Percentiles rank a stretch among this genome's conserved stretches.
phyloP scores from a whole-genome alignment of 169 alveolate species.

The Blepharisma undulans region DNA sequence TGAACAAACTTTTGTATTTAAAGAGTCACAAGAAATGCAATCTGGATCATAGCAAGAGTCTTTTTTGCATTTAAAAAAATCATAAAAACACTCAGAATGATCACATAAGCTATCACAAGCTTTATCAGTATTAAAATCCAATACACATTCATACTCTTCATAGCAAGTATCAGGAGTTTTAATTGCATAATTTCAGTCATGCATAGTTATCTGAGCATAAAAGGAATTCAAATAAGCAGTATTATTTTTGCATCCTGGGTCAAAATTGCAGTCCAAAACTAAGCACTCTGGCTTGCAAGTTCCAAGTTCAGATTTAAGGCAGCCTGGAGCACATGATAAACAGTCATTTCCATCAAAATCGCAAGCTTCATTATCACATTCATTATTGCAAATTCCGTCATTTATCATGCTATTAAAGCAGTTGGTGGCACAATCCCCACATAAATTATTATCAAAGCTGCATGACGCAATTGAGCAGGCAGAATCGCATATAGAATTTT shows the following conservation, averaged over 20 bases:
- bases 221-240: neutral
- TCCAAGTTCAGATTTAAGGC: neutral
- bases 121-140: too few relatives aligned
- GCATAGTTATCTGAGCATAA: neutral
- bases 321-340: neutral
- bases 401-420: neutral
- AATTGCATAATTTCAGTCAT: neutral
- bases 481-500: neutral
- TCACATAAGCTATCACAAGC: neutral
- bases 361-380: slow-evolving; percentile 8
- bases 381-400: neutral
- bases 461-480: neutral
- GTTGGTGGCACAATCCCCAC: neutral
- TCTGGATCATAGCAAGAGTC: neutral
- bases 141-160: neutral
- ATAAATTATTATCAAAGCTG: neutral
- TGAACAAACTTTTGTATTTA: neutral
- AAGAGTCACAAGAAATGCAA: neutral
- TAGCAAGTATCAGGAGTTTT: neutral
- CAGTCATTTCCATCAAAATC: neutral
- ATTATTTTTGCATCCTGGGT: neutral
- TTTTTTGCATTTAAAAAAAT: neutral
- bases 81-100: neutral
- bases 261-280: neutral
- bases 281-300: neutral